Base-by-base conservation (phyloP, 2,329 filamentous ascomycete species). In the Paecilomyces sp. region DNA sequence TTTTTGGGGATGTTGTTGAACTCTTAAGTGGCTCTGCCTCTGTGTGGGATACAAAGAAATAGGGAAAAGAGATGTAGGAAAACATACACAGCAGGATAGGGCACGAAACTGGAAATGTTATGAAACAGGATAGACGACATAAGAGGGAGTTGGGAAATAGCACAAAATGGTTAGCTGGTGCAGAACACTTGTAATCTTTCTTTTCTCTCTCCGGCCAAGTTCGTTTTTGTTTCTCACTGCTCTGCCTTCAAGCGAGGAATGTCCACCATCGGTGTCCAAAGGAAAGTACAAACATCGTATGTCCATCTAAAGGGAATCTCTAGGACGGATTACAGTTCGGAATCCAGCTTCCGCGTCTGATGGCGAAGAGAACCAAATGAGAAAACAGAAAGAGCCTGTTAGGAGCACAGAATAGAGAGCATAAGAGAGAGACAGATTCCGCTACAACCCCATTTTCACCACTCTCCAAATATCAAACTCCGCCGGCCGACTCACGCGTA, bases 381-480 rank as follows among this genome's bases (percentile, higher is more conserved):
- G 41, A 54, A 52, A 54, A 57, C 41, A 61, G 47, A 57, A 60
- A 60, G 61, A 55, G 52, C 51, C 28, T 53, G 51, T 30, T 53
- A 58, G 54, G 41, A 52, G 41, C 53, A 53, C 55, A 62, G 51
- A 59, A 24, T 25, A 54, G 69, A 72, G 68, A 72, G 65, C 69
- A 67, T 72, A 72, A 74, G 73, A 72, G 70, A 74, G 71, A 74
- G 70, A 74, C 72, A 71, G 70, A 73, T 73, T 74, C 73, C 71
- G 70, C 69, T 73, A 56, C 72, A 67, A 68, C 68, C 71, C 70
- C 67, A 52, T 72, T 74, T 74, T 70, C 69, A 68, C 69, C 67
- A 66, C 70, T 71, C 71, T 71, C 72, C 72, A 71, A 72, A 74
- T 72, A 74, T 74, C 72, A 75, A 76, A 76, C 73, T 76, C 73